Percentiles rank a stretch among this genome's conserved stretches.
Conservation (phyloP, 495 filamentous ascomycete species). For the Penicilliopsis zonata region DNA sequence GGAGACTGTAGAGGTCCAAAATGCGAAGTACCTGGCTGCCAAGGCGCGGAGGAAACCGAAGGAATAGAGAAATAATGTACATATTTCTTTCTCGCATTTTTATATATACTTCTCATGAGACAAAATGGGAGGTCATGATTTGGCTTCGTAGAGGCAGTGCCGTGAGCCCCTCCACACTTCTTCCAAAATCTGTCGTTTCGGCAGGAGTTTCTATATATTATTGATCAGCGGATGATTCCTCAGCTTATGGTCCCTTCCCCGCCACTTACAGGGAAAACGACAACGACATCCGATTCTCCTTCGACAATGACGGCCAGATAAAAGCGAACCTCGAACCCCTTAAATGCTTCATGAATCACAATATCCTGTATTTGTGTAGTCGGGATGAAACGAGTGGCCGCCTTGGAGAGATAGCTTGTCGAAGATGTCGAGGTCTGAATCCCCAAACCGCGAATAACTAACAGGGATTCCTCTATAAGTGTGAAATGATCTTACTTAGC, state of each 20-base stretch:
- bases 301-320: slow-evolving; percentile 87
- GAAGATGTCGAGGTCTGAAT: slow-evolving; percentile 75
- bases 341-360: slow-evolving; percentile 90
- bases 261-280: slow-evolving; percentile 71
- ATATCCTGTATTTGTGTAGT: slow-evolving; percentile 85
- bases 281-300: slow-evolving; percentile 76
- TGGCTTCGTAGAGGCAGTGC: slow-evolving; percentile 63
- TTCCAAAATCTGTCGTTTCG: slow-evolving; percentile 58
- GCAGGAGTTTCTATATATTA: slow-evolving; percentile 46
- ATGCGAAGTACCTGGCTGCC: slow-evolving; percentile 61
- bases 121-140: slow-evolving; percentile 18
- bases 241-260: no score
- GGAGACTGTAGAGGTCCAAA: slow-evolving; percentile 56
- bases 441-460: slow-evolving; percentile 80
- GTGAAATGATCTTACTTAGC: slow-evolving; percentile 7
- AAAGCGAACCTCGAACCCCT: slow-evolving; percentile 81
- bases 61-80: slow-evolving; percentile 7
- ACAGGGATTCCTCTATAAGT: slow-evolving; percentile 62
- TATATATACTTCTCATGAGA: slow-evolving; percentile 13
- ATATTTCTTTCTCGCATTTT: neutral
- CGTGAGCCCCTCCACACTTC: slow-evolving; percentile 74
- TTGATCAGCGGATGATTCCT: no score
- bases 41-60: slow-evolving; percentile 43
- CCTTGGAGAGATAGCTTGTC: slow-evolving; percentile 46
- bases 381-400: slow-evolving; percentile 82